A percentile compares a stretch with the other conserved stretches of the same genome.
Evolutionary conservation across 139 green algal genomes (phyloP).

Genomic region (Coelastrella sp.): DNA sequence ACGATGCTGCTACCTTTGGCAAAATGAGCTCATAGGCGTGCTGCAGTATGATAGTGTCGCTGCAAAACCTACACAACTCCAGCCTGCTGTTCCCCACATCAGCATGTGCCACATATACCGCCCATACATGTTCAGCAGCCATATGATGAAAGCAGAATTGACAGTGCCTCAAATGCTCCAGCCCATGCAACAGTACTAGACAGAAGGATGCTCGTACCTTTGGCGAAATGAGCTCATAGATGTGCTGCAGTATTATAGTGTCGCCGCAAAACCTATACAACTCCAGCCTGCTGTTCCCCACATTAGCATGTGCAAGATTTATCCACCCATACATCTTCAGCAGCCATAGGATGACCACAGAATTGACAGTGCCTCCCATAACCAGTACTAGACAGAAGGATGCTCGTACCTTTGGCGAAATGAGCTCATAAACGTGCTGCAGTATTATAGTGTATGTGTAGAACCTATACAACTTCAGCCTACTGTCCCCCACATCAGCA

Average conservation of each 20-base stretch:
- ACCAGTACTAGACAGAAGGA: not conserved
- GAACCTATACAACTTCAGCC: conserved; percentile 74
- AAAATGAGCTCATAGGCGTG: conserved; percentile 62
- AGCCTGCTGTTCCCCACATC: conserved; percentile 39
- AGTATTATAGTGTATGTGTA: conserved; percentile 73
- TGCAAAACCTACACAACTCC: conserved; percentile 76
- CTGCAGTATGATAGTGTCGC: conserved; percentile 70
- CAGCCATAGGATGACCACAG: no score
- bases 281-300: conserved; percentile 44
- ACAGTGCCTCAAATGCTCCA: no score
- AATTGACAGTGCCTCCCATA: not conserved
- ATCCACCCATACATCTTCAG: conserved; percentile 64
- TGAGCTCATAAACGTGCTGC: conserved; percentile 65
- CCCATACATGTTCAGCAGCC: no score
- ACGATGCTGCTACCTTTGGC: not conserved
- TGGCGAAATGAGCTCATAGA: conserved; percentile 58
- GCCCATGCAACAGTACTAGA: no score
- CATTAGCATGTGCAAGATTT: conserved; percentile 62
- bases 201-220: not conserved
- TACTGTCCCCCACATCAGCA: not conserved
- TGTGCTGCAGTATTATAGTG: conserved; percentile 67
- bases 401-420: conserved; percentile 23
- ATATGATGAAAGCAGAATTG: no score
- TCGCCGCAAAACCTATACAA: conserved; percentile 78
- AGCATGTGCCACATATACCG: no score